Base-by-base conservation (phyloP, 257 asterid genomes). In the Agastache rugosa region DNA sequence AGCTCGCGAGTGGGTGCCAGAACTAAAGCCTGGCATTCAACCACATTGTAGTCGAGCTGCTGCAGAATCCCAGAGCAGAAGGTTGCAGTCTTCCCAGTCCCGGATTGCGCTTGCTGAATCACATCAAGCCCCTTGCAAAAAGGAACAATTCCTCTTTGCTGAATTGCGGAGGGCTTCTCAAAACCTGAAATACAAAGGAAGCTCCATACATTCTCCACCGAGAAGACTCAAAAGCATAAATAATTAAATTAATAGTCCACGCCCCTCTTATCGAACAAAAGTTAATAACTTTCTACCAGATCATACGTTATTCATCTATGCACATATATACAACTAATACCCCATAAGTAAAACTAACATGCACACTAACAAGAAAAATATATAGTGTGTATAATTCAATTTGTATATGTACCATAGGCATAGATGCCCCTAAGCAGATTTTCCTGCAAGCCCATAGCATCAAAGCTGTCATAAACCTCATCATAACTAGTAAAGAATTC, bases 1-100 rank as follows among this genome's bases (percentile, higher is more conserved):
- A 86, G 91, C 71, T 86, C 91, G 41, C 91, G 91, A 23, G 91
- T 86, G 12, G 88, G 91, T 8, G 91, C 88, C 79, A 86, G 79
- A 63, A 86, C 91, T 73, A 86, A 73, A 42, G 88, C 88, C 83
- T 86, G 88, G 75, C 88, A 86, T 59, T 86, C 87, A 7, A 86
- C 87, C 29, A 84, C 11, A 23, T 27, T 60, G 23, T 84, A 84
- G 77, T 86, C 89, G 0, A 87, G 84, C 80, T 84, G 89, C 78
- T 85, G 86, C 61, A 87, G 77, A 70, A 83, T 80, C 70, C 91
- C 91, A 55, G 89, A 87, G 84, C 89, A 87, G 78, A 87, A 87
- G n/a, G 89, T 87, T 45, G 89, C 89, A 20, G 88, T 87, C 75
- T 87, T 87, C 11, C 91, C 91, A 19, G 91, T 87, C 6, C 89